phyloP scores from a whole-genome alignment of 2,329 filamentous ascomycete genomes.

The Zymoseptoria pseudotritici region DNA sequence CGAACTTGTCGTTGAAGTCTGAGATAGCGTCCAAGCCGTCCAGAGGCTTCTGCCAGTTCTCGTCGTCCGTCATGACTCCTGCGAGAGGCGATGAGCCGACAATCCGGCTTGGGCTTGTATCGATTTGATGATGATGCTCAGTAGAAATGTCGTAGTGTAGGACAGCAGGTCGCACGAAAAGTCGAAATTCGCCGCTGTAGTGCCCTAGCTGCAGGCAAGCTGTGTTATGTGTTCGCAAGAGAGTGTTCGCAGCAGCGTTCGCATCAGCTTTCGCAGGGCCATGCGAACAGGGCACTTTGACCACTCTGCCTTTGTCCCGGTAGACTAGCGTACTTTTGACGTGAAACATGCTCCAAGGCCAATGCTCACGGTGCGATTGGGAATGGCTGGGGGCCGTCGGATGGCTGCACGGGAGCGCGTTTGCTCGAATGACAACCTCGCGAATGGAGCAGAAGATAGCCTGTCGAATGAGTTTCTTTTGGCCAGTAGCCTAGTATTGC shows the following conservation, averaged over 20 bases:
- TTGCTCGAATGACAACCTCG: neutral
- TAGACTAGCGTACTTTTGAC: neutral
- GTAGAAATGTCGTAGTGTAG: neutral
- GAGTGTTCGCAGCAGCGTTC: slow-evolving; percentile 20
- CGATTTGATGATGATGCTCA: neutral
- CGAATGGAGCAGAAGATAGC: neutral
- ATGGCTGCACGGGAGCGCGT: neutral
- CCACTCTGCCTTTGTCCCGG: neutral
- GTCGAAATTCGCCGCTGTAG: slow-evolving; percentile 1
- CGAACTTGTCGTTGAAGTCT: slow-evolving; percentile 15
- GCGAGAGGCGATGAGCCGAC: neutral
- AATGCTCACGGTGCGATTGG: neutral
- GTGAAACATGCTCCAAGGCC: neutral
- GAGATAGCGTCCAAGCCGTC: slow-evolving; percentile 10
- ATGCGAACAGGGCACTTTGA: neutral
- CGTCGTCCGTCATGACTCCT: slow-evolving; percentile 13
- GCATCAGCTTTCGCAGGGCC: slow-evolving; percentile 1
- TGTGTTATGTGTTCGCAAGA: slow-evolving; percentile 13
- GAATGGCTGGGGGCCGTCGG: neutral
- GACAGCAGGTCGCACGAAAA: slow-evolving; percentile 12
- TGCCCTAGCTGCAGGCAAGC: slow-evolving; percentile 2
- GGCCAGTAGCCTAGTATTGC: neutral
- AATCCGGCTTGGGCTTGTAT: neutral
- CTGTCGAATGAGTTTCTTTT: neutral
- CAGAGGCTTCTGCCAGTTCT: slow-evolving; percentile 7